Base-by-base conservation (phyloP, 352 stramenopile species). In the Phytophthora pinifolia region DNA sequence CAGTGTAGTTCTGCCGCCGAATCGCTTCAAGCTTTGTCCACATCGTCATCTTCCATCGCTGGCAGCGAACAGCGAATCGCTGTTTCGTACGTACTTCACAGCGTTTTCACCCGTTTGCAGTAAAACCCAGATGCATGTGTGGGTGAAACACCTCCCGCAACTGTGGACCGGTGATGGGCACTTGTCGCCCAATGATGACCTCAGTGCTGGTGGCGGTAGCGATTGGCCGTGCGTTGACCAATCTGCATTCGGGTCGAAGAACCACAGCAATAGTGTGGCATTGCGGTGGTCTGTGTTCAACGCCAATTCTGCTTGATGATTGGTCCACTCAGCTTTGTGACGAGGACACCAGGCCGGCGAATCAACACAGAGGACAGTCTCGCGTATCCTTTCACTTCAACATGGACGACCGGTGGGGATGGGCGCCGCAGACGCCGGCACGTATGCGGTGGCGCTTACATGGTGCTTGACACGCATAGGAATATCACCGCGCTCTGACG, bases 301-400 rank as follows among this genome's bases (percentile, higher is more conserved):
- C 33, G 4, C 35, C 10, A n/a, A 41, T 30, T 29, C 25, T 12
- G 14, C 8, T 3, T 45, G 14, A 10, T 45, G 29, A 62, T 62
- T 62, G 54, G 54, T n/a, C 6, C 17, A 20, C 2, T 30, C 37
- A 4, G 18, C 18, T 38, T 45, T 8, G 6, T 49, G 20, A 29
- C 36, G 38, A 4, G 30, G 31, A 42, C 34, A 12, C 8, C 3
- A 4, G 10, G 8, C 2, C 4, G 37, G n/a, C 54, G 44, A 62
- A 62, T 62, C 45, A 38, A 6, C n/a, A 13, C 50, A 9, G n/a
- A 46, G 36, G 30, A 55, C 31, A 8, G 50, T 51, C 32, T 37
- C 35, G 13, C 42, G 33, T 42, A 59, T 44, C 13, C 25, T 42
- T 46, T 43, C 44, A 62, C 35, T 62, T 54, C 54, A 55, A 62